A percentile compares a stretch with the other conserved stretches of the same genome.
Conservation (phyloP, 208 protist species). For the Naegleria gruberi region DNA sequence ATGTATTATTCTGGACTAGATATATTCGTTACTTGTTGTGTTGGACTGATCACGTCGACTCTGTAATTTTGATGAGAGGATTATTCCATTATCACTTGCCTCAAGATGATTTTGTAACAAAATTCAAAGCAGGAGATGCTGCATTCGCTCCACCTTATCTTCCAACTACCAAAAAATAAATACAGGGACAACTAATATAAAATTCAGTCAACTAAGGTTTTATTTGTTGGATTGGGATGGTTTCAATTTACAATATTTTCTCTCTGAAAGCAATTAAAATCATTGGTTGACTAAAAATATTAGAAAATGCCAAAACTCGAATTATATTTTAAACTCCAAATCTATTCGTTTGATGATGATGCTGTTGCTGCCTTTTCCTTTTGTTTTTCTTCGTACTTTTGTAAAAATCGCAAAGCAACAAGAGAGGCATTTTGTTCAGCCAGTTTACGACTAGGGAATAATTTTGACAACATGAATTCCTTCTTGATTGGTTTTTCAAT, state of each 20-base stretch:
- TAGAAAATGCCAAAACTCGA: too few species aligned
- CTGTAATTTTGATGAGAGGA: background rate
- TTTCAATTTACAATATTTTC: too few species aligned
- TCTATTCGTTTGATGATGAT: background rate
- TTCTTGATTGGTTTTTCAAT: background rate
- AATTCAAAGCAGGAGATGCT: background rate
- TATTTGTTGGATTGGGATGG: too few species aligned
- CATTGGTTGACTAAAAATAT: too few species aligned
- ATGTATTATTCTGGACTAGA: background rate
- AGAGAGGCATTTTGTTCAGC: background rate
- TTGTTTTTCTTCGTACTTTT: background rate
- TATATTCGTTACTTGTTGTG: background rate
- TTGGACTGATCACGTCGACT: background rate
- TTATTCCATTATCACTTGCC: background rate
- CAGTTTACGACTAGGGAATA: background rate
- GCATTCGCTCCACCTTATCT: background rate
- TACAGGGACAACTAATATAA: background rate
- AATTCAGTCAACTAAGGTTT: too few species aligned
- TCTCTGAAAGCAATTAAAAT: too few species aligned
- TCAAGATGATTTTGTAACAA: background rate
- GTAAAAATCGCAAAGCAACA: background rate
- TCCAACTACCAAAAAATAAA: background rate
- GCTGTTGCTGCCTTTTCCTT: background rate
- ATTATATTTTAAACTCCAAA: too few species aligned
- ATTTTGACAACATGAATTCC: background rate